These are phyloP conservation scores for Colletotrichum musae DNA, from an alignment of 2,329 filamentous ascomycete species.

Conservation along the genomic window DNA sequence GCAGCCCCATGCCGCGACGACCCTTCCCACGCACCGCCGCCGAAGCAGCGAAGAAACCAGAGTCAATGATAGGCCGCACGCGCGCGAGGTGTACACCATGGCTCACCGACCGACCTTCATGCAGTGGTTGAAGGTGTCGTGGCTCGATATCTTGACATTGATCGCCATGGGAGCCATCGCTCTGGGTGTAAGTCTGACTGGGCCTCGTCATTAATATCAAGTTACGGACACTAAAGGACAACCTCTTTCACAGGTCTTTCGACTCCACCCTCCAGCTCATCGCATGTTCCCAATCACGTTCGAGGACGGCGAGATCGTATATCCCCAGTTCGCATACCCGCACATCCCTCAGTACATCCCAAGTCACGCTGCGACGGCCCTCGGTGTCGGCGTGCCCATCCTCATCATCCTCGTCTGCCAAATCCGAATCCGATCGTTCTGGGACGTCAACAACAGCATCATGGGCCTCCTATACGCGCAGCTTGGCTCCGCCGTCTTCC, in stretches of 20 bases:
- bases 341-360: constrained; percentile 79
- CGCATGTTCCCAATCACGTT: constrained; percentile 79
- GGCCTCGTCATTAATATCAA: constrained; percentile 45
- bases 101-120: constrained; percentile 71
- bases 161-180: constrained; percentile 74
- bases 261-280: constrained; percentile 74
- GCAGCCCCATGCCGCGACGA: not conserved
- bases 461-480: constrained; percentile 79
- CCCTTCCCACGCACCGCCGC: constrained; percentile 23
- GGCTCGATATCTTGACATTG: constrained; percentile 80
- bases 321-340: constrained; percentile 80
- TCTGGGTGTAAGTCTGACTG: constrained; percentile 68
- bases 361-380: constrained; percentile 77
- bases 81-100: constrained; percentile 56
- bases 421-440: constrained; percentile 77
- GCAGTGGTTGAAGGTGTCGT: constrained; percentile 78
- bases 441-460: constrained; percentile 79
- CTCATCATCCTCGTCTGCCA: constrained; percentile 75
- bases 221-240: constrained; percentile 21
- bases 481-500: constrained; percentile 79
- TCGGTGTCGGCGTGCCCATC: constrained; percentile 77
- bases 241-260: constrained; percentile 65
- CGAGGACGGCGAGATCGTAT: constrained; percentile 76
- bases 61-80: constrained; percentile 24
- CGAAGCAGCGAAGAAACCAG: constrained; percentile 29